Evolutionary conservation across 768 basidiomycete genomes (phyloP).

Genomic region (Lactarius evosmus): DNA sequence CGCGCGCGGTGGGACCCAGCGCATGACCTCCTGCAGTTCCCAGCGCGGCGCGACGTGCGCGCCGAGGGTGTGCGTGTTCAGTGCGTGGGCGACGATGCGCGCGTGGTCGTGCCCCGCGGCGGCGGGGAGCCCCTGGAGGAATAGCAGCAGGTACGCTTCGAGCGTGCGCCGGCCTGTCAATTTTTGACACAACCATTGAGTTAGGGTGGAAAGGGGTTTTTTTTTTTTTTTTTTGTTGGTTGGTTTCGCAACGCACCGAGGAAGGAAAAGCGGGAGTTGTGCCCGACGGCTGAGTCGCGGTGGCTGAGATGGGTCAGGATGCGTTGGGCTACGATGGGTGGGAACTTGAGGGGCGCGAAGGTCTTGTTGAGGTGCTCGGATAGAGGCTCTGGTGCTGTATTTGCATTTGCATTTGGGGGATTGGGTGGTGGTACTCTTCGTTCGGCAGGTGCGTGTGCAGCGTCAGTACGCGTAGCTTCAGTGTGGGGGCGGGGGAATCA

Average conservation of each 20-base stretch:
- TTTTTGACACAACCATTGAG: background rate
- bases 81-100: conserved; percentile 49
- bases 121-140: conserved; percentile 54
- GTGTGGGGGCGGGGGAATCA: conserved; percentile 4
- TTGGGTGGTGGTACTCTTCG: conserved; percentile 6
- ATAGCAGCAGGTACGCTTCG: conserved; percentile 69
- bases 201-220: no score
- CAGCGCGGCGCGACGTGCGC: conserved; percentile 73
- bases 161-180: conserved; percentile 69
- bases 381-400: conserved; percentile 26
- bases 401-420: no score
- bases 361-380: conserved; percentile 57
- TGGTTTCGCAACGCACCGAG: no score
- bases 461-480: background rate
- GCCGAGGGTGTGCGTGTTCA: conserved; percentile 71
- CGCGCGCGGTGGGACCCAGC: conserved; percentile 46
- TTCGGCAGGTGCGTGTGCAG: background rate
- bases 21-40: conserved; percentile 68
- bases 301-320: conserved; percentile 80
- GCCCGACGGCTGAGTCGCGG: conserved; percentile 57
- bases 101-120: conserved; percentile 54
- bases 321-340: conserved; percentile 64
- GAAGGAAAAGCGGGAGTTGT: conserved; percentile 70
- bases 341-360: conserved; percentile 66
- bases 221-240: no score